Conservation (phyloP, 2,329 filamentous ascomycete species). For the Aspergillus sclerotialis region DNA sequence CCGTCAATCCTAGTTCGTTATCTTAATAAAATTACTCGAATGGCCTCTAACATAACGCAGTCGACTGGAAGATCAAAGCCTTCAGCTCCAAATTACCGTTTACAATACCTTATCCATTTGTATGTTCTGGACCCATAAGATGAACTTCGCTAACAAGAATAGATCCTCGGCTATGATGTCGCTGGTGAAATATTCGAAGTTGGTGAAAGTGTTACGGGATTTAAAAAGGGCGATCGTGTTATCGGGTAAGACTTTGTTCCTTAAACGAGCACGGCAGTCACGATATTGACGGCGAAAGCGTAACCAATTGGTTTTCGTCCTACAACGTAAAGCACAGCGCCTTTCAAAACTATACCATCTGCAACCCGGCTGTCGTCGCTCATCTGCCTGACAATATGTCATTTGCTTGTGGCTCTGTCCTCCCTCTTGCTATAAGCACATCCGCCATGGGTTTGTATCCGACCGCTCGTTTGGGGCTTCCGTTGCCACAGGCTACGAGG, state of each 20-base stretch:
- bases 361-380: conserved; percentile 13
- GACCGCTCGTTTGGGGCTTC: conserved; percentile 14
- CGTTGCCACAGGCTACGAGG: conserved; percentile 10
- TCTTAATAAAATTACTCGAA: background rate
- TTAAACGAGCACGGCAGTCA: background rate
- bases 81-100: background rate
- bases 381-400: conserved; percentile 25
- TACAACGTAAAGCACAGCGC: conserved; percentile 14
- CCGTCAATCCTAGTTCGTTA: conserved; percentile 33
- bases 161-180: conserved; percentile 37
- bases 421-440: conserved; percentile 28
- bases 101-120: background rate
- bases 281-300: conserved; percentile 5
- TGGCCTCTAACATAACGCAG: background rate
- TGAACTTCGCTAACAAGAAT: background rate
- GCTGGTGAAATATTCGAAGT: conserved; percentile 42
- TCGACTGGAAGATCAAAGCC: conserved; percentile 1
- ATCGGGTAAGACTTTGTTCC: conserved; percentile 11
- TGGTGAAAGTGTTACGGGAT: conserved; percentile 20
- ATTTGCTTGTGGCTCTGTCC: conserved; percentile 27
- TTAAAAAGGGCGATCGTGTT: conserved; percentile 21
- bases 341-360: conserved; percentile 24
- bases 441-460: conserved; percentile 17
- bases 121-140: background rate
- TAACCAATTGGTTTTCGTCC: conserved; percentile 15